Conservation (phyloP, 2,329 filamentous ascomycete genomes). For the Paracorniculantispora psalliotae region DNA sequence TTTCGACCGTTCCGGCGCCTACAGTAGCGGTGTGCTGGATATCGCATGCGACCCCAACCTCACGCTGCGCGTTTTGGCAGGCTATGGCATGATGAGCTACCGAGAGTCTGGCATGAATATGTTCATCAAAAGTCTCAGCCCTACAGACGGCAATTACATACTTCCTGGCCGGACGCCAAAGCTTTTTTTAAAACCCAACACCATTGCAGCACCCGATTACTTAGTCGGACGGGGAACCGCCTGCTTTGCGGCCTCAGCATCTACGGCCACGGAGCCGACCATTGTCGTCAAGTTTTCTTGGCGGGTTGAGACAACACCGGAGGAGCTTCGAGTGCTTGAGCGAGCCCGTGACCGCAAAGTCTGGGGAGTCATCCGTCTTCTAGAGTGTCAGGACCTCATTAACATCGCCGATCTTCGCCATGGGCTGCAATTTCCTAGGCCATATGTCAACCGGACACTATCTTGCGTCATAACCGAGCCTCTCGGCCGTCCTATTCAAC, state of each 20-base stretch:
- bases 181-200: not conserved
- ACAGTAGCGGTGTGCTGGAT: not conserved
- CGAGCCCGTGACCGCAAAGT: not conserved
- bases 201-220: not conserved
- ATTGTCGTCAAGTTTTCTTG: not conserved
- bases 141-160: not conserved
- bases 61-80: not conserved
- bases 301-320: not conserved
- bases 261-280: not conserved
- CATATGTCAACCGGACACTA: not conserved
- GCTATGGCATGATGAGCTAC: not conserved
- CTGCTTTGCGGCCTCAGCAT: not conserved
- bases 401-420: not conserved
- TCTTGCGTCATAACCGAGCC: not conserved
- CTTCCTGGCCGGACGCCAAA: not conserved
- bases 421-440: not conserved
- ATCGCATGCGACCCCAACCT: not conserved
- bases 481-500: not conserved
- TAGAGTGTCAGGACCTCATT: not conserved
- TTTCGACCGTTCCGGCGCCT: not conserved
- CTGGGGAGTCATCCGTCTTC: not conserved
- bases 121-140: not conserved
- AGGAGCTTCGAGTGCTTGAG: not conserved
- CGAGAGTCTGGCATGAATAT: not conserved
- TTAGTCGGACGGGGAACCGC: not conserved